Evolutionary conservation across 169 alveolate genomes (phyloP), one percentile per base, ranked within the genome.

Genomic region (Cryptosporidium andersoni): DNA sequence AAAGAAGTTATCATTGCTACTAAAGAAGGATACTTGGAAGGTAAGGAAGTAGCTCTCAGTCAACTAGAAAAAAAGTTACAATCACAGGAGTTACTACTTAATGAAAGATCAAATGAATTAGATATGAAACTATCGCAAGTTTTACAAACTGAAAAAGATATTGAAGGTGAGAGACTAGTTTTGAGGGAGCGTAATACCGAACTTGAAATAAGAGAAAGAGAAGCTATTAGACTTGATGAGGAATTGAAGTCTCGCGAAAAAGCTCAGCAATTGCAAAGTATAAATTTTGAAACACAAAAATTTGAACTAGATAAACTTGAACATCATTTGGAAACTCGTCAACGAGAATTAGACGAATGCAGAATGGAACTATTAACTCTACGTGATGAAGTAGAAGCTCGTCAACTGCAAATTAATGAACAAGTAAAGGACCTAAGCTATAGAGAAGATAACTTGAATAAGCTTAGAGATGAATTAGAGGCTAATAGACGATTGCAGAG

Each of bases 1-100:
- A 74, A 64, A 49, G 85, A 74, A 58, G 51, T 56, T 51, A 43
- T 51, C n/a, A 14, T 74, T 53, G 68, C 40, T 8, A 40, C 67
- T 37, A 53, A 36, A 60, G 85, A 74, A 34, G 62, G 56, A 48
- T 43, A 14, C 5, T 11, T 74, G 14, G 53, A 11, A 8, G 62
- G 62, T 5, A 56, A 45, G 49, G 85, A 74, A n/a, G 81, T 48
- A 0, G 55, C 8, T 9, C 12, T 49, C 0, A 1, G 12, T 25
- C 48, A 64, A 45, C 16, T 64, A 9, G 80, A 64, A 45, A 64
- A 11, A 12, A 45, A 39, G 1, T 47, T 25, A 25, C 25, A 25
- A 25, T 25, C 25, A 0, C 25, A 25, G 25, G 25, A 25, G 25
- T 25, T 25, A 25, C 25, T 25, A 25, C 25, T 25, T 25, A 25